These are phyloP conservation scores for Thielaviopsis populi DNA, from an alignment of 2,329 filamentous ascomycete genomes.

Conservation along the genomic window DNA sequence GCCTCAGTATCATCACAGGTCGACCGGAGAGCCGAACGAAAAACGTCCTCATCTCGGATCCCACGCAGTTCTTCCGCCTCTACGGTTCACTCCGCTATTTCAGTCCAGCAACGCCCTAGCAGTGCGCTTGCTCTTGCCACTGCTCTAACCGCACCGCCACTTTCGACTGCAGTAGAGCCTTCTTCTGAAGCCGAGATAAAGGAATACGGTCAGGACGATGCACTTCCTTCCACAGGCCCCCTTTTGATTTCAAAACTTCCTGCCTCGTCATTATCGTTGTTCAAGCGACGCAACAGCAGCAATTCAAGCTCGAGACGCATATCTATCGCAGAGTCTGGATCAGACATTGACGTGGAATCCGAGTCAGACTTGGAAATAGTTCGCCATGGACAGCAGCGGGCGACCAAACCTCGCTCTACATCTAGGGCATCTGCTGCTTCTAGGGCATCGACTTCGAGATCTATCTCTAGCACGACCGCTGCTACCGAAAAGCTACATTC, in stretches of 20 bases:
- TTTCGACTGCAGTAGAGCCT: background rate
- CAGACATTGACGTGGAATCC: conserved; percentile 4
- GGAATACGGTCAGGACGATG: background rate
- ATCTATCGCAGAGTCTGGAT: background rate
- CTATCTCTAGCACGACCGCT: background rate
- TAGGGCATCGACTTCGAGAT: background rate
- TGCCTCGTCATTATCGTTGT: conserved; percentile 3
- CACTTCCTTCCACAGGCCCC: background rate
- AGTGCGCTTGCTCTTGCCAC: background rate
- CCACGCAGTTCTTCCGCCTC: conserved; percentile 10
- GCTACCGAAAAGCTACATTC: conserved; percentile 14
- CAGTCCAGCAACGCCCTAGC: background rate
- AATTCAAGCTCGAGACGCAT: background rate
- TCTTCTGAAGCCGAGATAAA: background rate
- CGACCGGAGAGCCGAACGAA: background rate
- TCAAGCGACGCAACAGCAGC: conserved; percentile 7
- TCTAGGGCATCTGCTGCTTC: background rate
- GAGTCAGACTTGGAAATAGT: conserved; percentile 7
- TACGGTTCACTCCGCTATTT: conserved; percentile 9
- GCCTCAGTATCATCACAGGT: background rate
- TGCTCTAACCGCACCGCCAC: background rate
- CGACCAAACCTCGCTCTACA: background rate
- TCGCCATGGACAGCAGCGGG: background rate
- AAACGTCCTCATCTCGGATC: background rate
- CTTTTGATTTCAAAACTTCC: conserved; percentile 2